Conservation (phyloP, 2,329 filamentous ascomycete species). For the Ophiobolus disseminans region DNA sequence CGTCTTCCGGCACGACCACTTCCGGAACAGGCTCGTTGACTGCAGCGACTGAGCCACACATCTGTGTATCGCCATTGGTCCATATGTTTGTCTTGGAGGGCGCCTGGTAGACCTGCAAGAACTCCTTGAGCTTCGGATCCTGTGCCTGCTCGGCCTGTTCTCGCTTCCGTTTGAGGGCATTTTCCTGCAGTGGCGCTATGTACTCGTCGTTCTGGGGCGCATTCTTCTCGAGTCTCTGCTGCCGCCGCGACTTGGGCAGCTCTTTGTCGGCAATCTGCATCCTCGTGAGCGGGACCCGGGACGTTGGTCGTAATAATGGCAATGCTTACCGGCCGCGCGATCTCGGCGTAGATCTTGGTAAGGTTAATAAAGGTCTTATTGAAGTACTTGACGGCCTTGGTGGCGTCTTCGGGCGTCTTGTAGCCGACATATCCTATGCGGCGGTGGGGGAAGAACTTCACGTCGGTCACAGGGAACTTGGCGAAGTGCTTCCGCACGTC, state of each 20-base stretch:
- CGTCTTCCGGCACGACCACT: slow-evolving; percentile 49
- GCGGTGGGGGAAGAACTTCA: slow-evolving; percentile 87
- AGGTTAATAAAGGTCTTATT: slow-evolving; percentile 94
- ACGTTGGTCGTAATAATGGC: not conserved
- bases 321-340: slow-evolving; percentile 76
- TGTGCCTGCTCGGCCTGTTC: slow-evolving; percentile 55
- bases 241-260: slow-evolving; percentile 44
- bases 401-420: slow-evolving; percentile 80
- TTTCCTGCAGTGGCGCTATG: slow-evolving; percentile 33
- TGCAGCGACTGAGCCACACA: slow-evolving; percentile 17
- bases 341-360: slow-evolving; percentile 90
- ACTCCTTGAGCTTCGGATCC: slow-evolving; percentile 86
- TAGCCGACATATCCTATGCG: slow-evolving; percentile 97
- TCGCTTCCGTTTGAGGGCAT: slow-evolving; percentile 72
- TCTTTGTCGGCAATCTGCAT: slow-evolving; percentile 43
- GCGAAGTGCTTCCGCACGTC: slow-evolving; percentile 91
- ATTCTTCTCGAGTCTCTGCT: slow-evolving; percentile 37
- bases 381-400: slow-evolving; percentile 89
- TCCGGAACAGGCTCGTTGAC: slow-evolving; percentile 27
- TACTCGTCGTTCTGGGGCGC: slow-evolving; percentile 33
- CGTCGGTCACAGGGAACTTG: slow-evolving; percentile 81
- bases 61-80: slow-evolving; percentile 60
- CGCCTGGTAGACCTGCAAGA: slow-evolving; percentile 79
- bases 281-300: slow-evolving; percentile 32
- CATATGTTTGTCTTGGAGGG: slow-evolving; percentile 69